Evolutionary conservation across 371 early-diverging fungal genomes (phyloP), one percentile per base, ranked within the genome.

Genomic region (Mucor irregularis): DNA sequence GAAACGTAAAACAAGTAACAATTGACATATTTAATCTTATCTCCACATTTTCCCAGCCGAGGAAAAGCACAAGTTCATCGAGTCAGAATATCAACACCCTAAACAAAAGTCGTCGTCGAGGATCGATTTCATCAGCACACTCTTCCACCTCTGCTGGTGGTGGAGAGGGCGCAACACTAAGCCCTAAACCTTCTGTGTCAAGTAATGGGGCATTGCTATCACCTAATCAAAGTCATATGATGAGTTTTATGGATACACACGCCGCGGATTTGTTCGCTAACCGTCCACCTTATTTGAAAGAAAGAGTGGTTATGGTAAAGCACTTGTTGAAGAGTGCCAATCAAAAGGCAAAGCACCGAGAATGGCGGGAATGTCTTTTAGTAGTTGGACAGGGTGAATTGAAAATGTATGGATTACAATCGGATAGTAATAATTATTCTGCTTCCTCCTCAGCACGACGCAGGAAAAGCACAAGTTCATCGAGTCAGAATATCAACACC

Each of bases 231-330:
- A 48, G 33, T 17, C 49, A 73, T 38, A 67, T 61, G 53, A 53
- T 68, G 53, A 46, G 31, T 29, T 65, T 67, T 51, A 66, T 59
- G 65, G 52, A 58, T 35, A 47, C 52, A 1, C 53, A 69, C 13
- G 38, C 49, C 17, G 29, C 26, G 6, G 51, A 62, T 16, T 21
- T 76, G 8, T 74, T 74, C 30, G 38, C 56, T 4, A 73, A 53
- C 37, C 58, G 64, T 21, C 68, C 76, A 2, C 77, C 80, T n/a
- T 82, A 81, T 51, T 44, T 77, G 9, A 82, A 90, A 58, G 90
- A 90, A 65, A 90, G 95, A 1, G 77, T 91, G 2, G 82, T 96
- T 22, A 85, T 91, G 68, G 83, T 95, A 29, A 96, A 96, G 64
- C 92, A 93, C 65, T 62, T 92, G 33, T 75, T 86, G 57, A 93